These are phyloP conservation scores for Gymnopilus junonius DNA, from an alignment of 768 basidiomycete genomes.

Conservation along the genomic window DNA sequence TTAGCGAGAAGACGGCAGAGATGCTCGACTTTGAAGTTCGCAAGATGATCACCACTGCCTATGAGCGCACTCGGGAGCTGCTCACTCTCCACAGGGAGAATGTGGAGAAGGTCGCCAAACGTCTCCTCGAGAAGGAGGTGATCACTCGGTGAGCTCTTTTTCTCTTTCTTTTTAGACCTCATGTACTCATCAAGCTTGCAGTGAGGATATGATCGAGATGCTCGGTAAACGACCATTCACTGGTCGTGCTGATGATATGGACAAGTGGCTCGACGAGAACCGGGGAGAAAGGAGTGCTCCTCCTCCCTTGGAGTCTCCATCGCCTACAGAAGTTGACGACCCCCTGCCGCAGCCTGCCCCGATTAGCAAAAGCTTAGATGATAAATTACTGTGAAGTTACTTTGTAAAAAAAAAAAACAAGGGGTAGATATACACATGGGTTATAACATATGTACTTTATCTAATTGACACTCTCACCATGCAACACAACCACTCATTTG, in stretches of 20 bases:
- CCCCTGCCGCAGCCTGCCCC: constrained; percentile 54
- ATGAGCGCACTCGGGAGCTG: constrained; percentile 81
- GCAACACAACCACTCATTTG: constrained; percentile 26
- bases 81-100: constrained; percentile 81
- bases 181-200: constrained; percentile 30
- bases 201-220: constrained; percentile 86
- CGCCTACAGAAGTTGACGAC: constrained; percentile 38
- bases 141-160: constrained; percentile 71
- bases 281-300: constrained; percentile 66
- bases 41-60: constrained; percentile 93
- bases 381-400: constrained; percentile 24
- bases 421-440: constrained; percentile 8
- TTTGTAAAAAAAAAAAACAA: not conserved
- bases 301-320: constrained; percentile 59
- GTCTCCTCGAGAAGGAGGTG: constrained; percentile 94
- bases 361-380: constrained; percentile 35
- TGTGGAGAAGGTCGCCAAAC: constrained; percentile 92
- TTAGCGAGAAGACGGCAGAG: constrained; percentile 96
- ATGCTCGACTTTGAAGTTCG: constrained; percentile 91
- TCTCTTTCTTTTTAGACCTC: not conserved
- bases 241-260: constrained; percentile 90
- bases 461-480: constrained; percentile 22
- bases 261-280: constrained; percentile 93
- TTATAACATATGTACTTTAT: constrained; percentile 34
- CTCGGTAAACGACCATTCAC: constrained; percentile 83